phyloP scores from a whole-genome alignment of 805 yeast genomes.

The Dipodascus albidus region DNA sequence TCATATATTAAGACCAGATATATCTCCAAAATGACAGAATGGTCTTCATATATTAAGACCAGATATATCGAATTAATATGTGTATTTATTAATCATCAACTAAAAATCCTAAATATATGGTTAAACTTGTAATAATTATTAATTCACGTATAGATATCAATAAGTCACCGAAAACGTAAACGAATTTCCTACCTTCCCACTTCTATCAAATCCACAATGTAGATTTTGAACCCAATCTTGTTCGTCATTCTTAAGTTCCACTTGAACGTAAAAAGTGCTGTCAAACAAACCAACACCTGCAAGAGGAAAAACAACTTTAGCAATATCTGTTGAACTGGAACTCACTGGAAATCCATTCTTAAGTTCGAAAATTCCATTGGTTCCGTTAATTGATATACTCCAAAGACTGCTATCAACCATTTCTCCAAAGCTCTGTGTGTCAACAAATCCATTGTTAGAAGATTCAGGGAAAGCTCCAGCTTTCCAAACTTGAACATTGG shows the following conservation, averaged over 20 bases:
- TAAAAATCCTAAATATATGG: background rate
- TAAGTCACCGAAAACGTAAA: background rate
- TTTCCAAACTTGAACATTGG: background rate
- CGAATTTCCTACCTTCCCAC: constrained; percentile 1
- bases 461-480: background rate
- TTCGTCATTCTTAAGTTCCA: background rate
- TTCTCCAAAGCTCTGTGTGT: background rate
- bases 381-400: background rate
- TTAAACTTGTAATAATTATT: background rate
- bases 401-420: background rate
- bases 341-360: background rate
- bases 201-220: background rate
- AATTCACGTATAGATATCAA: background rate
- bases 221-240: background rate
- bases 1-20: too few species aligned
- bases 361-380: background rate
- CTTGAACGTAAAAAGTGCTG: background rate
- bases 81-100: background rate
- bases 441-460: background rate
- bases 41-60: too few species aligned
- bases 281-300: background rate
- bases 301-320: background rate
- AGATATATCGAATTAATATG: background rate
- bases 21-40: too few species aligned
- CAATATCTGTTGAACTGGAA: background rate